Base-by-base conservation (phyloP, 2,329 filamentous ascomycete genomes). In the Zymoseptoria pseudotritici region DNA sequence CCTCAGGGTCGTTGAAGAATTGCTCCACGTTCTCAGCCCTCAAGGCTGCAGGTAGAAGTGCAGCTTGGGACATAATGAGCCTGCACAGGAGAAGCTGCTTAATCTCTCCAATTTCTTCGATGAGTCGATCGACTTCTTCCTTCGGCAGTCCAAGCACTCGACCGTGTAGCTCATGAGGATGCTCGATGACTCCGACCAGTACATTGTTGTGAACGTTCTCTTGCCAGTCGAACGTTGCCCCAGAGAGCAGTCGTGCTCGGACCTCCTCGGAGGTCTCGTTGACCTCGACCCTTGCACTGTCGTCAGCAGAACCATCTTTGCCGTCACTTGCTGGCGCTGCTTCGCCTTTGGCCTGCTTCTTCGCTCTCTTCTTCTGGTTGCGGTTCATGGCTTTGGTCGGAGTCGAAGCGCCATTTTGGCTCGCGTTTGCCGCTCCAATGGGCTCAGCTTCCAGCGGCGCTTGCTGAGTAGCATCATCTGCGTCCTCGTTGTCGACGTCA, bases 401-500 rank as follows among this genome's bases (percentile, higher is more conserved):
- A 10, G 5, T 5, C 11, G 36, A 17, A 6, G 36, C 36, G 36
- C 11, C 11, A 13, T 17, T 46, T 13, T 17, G 36, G 17, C 13
- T 46, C 3, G 2, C 17, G n/a, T 46, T 46, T 17, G 36, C 36
- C 36, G 2, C 17, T 7, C 13, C 36, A 3, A 6, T n/a, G 17
- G 10, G 7, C 36, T n/a, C 36, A 46, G 36, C 13, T 13, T n/a
- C 5, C 3, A n/a, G 4, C 11, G 17, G 36, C 17, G 2, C 36
- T 46, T 46, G 36, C 10, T 46, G 36, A 46, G 36, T 46, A 46
- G 13, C 11, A 46, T 46, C 11, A 46, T 17, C n/a, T 24, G 20
- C 90, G 4, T 96, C 83, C 13, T 96, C 78, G 2, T 90, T 90
- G 71, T 96, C 91, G 57, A 96, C 83, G 63, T 94, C 49, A 53